Conservation (phyloP, 73 alveolate genomes). For the Durusdinium trenchii region DNA sequence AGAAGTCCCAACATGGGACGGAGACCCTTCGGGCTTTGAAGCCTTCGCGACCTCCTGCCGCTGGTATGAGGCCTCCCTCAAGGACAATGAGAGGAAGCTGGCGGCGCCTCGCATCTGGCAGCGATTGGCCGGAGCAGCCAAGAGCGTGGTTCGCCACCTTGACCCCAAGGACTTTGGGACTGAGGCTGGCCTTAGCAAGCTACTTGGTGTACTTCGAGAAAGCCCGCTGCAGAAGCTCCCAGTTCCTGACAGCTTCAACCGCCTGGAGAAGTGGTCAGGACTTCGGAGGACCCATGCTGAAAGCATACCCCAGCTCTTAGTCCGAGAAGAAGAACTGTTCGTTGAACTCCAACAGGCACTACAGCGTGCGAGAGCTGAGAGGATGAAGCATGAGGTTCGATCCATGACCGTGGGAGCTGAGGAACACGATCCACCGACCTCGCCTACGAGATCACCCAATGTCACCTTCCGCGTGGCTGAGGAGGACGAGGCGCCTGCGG, state of each 20-base stretch:
- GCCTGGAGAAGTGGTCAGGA: neutral
- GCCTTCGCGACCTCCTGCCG: neutral
- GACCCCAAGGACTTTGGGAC: neutral
- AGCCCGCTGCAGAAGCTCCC: slow-evolving; percentile 14
- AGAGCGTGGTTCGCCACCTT: slow-evolving; percentile 18
- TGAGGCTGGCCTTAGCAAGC: neutral
- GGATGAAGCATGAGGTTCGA: neutral
- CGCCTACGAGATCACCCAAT: neutral
- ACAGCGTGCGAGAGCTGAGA: neutral
- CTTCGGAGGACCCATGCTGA: neutral
- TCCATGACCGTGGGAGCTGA: neutral
- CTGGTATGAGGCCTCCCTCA: neutral
- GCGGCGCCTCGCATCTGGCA: slow-evolving; percentile 32
- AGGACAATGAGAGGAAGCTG: slow-evolving; percentile 2
- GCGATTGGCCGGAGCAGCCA: neutral
- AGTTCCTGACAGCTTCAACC: neutral
- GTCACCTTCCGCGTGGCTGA: neutral
- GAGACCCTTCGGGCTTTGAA: neutral
- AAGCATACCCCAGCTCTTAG: neutral
- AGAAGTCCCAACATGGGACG: neutral
- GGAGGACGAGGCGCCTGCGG: neutral
- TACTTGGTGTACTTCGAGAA: neutral
- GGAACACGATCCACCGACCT: neutral
- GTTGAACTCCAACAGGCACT: slow-evolving; percentile 1
- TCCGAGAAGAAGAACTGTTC: slow-evolving; percentile 21